A percentile compares a stretch with the other conserved stretches of the same genome.
Conservation (phyloP, 148 eudicot genomes). For the Cornus suecica region DNA sequence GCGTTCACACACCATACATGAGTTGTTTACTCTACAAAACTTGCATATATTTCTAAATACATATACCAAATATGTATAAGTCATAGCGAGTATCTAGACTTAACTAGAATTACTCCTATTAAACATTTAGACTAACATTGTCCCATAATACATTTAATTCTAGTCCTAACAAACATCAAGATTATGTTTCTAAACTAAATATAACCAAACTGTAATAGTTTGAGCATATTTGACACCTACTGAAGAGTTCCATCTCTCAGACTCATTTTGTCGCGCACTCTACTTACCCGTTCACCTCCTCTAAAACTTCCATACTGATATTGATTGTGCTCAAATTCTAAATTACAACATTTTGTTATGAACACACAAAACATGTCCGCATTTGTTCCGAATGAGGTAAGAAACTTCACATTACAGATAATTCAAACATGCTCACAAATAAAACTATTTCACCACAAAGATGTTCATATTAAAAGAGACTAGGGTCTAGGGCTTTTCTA, state of each 20-base stretch:
- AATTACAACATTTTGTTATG: neutral
- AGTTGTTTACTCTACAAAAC: no score
- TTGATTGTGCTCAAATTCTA: neutral
- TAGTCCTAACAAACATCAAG: no score
- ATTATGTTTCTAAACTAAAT: no score
- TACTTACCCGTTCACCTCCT: neutral
- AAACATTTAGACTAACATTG: conserved; percentile 1
- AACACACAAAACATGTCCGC: neutral
- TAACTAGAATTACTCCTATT: no score
- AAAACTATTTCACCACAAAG: neutral
- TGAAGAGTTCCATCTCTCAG: neutral
- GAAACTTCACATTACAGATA: neutral
- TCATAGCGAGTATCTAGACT: no score
- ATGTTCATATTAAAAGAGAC: neutral
- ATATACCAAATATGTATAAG: no score
- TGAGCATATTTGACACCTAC: no score
- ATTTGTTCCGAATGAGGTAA: neutral
- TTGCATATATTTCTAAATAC: no score
- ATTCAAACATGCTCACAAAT: conserved; percentile 3
- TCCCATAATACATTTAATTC: neutral
- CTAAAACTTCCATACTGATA: neutral
- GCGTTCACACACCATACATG: no score
- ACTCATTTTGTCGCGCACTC: neutral
- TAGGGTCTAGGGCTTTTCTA: conserved; percentile 2
- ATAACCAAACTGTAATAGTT: no score